Evolutionary conservation across 176 grass and related monocot genomes (phyloP), one percentile per base, ranked within the genome.

Genomic region (Thinopyrum elongatum): DNA sequence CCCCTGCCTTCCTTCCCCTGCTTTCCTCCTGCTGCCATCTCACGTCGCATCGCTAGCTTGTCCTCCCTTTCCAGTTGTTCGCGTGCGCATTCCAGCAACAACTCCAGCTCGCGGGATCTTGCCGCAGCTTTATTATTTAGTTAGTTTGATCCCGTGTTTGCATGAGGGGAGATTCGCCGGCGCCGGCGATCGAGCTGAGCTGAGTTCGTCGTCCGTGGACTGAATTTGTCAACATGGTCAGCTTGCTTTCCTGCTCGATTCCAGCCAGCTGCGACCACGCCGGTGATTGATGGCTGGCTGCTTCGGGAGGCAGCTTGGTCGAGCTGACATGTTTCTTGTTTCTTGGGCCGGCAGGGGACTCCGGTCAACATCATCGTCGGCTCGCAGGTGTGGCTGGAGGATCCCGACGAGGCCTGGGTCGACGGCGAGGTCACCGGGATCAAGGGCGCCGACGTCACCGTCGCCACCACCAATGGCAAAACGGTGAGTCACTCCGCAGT

Each of bases 341-440:
- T 83, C 8, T 58, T 84, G 63, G 81, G 58, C 2, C 41, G 72
- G 0, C 90, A 98, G 95, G 95, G 91, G 58, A 94, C 89, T 70
- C 93, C 93, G 87, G 93, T 98, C 83, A 98, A 95, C 91, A 95
- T 98, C 74, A 94, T 95, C 88, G 95, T 94, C 70, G 95, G 95
- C 25, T 95, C 95, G 76, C 91, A 92, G 14, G 95, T 98, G 1
- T 98, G 95, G 95, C n/a, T 90, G 46, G 95, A 98, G 90, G 93
- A 95, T 77, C 83, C 64, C 11, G 86, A 85, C 57, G 80, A 59
- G 5, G 93, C 95, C 2, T 98, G 95, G 95, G 47, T 95, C 66
- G 91, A 95, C 83, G 95, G 95, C 27, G 87, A 89, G 79, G 95
- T 98, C 87, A 87, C 74, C 26, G 89, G 88, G 44, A 98, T 98